A percentile compares a stretch with the other conserved stretches of the same genome.
phyloP scores from a whole-genome alignment of 495 filamentous ascomycete genomes.

The Lophium mytilinum region DNA sequence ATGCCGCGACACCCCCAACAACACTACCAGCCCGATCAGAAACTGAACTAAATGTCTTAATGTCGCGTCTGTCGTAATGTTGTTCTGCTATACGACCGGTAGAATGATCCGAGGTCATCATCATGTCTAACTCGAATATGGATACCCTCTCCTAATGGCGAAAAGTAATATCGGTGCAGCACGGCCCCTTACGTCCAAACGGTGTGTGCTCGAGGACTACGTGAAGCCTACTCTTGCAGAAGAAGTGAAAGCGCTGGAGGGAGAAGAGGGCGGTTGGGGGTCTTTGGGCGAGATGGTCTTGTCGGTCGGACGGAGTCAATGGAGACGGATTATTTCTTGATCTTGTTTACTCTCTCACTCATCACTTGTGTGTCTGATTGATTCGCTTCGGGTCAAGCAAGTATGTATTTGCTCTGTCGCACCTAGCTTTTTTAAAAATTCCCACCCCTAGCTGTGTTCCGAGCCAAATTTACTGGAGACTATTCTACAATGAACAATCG shows the following conservation, averaged over 20 bases:
- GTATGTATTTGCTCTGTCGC: neutral
- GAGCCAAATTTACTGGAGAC: no score
- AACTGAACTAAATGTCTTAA: slow-evolving; percentile 20
- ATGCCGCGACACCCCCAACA: slow-evolving; percentile 28
- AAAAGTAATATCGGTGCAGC: slow-evolving; percentile 11
- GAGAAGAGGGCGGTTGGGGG: neutral
- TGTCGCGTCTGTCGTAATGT: slow-evolving; percentile 7
- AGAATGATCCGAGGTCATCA: neutral
- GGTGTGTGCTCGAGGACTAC: neutral
- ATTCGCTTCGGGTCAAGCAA: neutral
- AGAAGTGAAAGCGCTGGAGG: neutral
- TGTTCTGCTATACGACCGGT: neutral
- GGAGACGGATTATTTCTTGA: neutral
- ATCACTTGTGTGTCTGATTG: neutral
- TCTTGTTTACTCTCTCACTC: neutral
- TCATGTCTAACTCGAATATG: slow-evolving; percentile 11
- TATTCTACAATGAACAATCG: no score
- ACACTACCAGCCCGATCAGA: slow-evolving; percentile 25
- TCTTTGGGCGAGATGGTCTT: neutral
- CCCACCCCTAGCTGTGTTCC: neutral
- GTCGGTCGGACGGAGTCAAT: neutral
- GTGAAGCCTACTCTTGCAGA: neutral
- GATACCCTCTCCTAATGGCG: slow-evolving; percentile 25
- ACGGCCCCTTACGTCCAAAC: neutral
- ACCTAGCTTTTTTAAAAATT: neutral